These are phyloP conservation scores for Salix udensis DNA, from an alignment of 345 rosid species.

Conservation along the genomic window DNA sequence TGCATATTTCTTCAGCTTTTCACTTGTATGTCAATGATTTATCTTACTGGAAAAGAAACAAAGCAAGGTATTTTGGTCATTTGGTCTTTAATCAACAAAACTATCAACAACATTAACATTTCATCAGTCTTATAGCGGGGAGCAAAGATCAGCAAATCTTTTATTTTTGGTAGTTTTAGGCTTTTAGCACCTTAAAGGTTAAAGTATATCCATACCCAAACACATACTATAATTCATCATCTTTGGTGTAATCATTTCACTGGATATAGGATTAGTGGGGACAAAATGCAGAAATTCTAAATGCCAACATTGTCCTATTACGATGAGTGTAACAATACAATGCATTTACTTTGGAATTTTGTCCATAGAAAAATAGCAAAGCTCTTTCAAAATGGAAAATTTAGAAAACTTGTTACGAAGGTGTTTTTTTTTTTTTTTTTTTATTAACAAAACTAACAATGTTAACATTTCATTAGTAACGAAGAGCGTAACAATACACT, in stretches of 20 bases:
- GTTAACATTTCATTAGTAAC: not conserved
- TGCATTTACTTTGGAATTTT: not conserved
- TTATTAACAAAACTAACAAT: not conserved
- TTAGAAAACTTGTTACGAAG: not conserved
- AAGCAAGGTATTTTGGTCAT: not conserved
- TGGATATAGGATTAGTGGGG: not conserved
- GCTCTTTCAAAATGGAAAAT: not conserved
- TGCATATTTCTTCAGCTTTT: not conserved
- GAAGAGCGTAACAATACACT: no score
- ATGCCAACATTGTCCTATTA: not conserved
- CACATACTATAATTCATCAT: not conserved
- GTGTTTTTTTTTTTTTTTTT: not conserved
- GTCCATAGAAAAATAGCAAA: not conserved
- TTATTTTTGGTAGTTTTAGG: no score
- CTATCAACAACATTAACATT: not conserved
- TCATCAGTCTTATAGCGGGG: not conserved
- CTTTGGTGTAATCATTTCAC: not conserved
- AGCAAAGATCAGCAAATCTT: not conserved
- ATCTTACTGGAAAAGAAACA: not conserved
- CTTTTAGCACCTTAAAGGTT: not conserved
- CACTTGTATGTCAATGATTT: not conserved
- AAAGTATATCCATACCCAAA: not conserved
- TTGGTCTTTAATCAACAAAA: not conserved
- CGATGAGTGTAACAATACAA: not conserved
- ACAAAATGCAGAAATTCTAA: not conserved